Percentiles rank a stretch among this genome's conserved stretches.
phyloP scores from a whole-genome alignment of 2,329 filamentous ascomycete species.

The Camillea tinctor region DNA sequence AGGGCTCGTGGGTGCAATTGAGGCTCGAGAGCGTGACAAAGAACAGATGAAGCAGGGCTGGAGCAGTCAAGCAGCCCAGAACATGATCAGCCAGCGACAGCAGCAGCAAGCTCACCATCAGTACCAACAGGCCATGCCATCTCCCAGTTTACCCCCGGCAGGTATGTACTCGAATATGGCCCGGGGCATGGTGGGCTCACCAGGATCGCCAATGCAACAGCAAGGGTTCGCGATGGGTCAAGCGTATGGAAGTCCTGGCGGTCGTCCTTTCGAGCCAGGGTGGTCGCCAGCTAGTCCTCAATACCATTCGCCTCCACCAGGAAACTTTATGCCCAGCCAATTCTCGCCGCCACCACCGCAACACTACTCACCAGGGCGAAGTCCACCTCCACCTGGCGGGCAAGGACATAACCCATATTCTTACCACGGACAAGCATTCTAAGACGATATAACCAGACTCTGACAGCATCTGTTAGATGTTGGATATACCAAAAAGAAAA shows the following conservation, averaged over 20 bases:
- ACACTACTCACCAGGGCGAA: slow-evolving; percentile 17
- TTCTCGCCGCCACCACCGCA: slow-evolving; percentile 18
- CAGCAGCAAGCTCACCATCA: slow-evolving; percentile 43
- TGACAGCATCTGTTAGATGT: slow-evolving; percentile 5
- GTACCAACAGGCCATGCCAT: slow-evolving; percentile 30
- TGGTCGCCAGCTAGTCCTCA: slow-evolving; percentile 30
- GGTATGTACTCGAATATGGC: slow-evolving; percentile 35
- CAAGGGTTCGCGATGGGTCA: slow-evolving; percentile 28
- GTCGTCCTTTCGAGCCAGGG: slow-evolving; percentile 33
- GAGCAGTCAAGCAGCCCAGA: slow-evolving; percentile 68
- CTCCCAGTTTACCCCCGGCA: slow-evolving; percentile 25
- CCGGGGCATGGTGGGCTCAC: slow-evolving; percentile 11
- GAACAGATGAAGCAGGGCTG: slow-evolving; percentile 67
- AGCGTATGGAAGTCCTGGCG: slow-evolving; percentile 24
- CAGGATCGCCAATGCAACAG: slow-evolving; percentile 20
- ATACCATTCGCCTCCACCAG: slow-evolving; percentile 28
- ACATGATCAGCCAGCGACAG: slow-evolving; percentile 69
- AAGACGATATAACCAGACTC: background rate
- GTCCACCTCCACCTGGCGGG: slow-evolving; percentile 17
- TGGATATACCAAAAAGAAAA: background rate
- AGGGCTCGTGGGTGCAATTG: slow-evolving; percentile 76
- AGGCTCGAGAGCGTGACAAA: slow-evolving; percentile 75
- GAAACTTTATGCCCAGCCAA: slow-evolving; percentile 27
- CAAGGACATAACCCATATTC: slow-evolving; percentile 16
- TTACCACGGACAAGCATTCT: slow-evolving; percentile 34